Base-by-base conservation (phyloP, 768 basidiomycete species). In the Lanmaoa pseudosensibilis region DNA sequence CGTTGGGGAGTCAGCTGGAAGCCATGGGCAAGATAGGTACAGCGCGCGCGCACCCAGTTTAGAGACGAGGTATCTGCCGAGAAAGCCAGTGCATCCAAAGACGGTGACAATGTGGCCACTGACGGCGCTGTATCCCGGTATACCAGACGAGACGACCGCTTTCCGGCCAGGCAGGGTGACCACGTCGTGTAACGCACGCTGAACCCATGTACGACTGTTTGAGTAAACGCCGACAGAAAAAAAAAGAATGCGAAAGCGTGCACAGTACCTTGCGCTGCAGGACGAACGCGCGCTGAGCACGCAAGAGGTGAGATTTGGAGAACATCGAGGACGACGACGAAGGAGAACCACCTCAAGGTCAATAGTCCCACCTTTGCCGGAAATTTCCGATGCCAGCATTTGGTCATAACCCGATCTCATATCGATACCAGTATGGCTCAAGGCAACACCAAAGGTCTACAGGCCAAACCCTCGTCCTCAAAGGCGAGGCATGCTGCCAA, bases 1-100 rank as follows among this genome's bases (percentile, higher is more conserved):
- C 36, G 25, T 47, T 39, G 41, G 47, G 9, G 16, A 16, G 54
- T 55, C 30, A 56, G 52, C 43, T 46, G 16, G 32, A 25, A 34
- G n/a, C n/a, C 32, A 39, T 10, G 18, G 19, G 9, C 10, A 7
- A 33, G 33, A 49, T 34, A n/a, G 43, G 38, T 32, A 70, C 30
- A 48, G 45, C 25, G 32, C 13, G 56, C 27, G 43, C 67, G 63
- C 67, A 94, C 93, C 94, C 13, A 99, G 83, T 78, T 98, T 98
- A 33, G 89, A 83, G 39, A 98, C 92, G 43, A 98, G 78, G 74
- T 98, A 98, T 69, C 94, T 80, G 44, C 96, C 97, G 56, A 99
- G 77, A 73, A 98, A 98, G 6, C 95, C 92, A 4, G 95, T 97
- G 70, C 88, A 90, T 23, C 97, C 97, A 79, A 99, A 98, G 48